These are phyloP conservation scores for Oryza glumipatula DNA, from an alignment of 176 grass and related monocot species.

Conservation along the genomic window DNA sequence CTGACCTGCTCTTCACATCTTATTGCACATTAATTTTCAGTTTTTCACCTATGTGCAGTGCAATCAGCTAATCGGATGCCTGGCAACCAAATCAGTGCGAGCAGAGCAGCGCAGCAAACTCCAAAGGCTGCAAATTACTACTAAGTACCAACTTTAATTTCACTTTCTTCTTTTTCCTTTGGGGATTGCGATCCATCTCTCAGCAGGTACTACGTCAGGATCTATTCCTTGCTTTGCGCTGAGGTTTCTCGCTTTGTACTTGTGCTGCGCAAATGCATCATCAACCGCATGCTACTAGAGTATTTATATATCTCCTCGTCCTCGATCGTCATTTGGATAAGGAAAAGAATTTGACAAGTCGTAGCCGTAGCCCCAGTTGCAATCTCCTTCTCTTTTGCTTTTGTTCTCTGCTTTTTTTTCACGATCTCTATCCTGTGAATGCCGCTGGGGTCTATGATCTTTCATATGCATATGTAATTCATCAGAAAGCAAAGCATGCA, in stretches of 20 bases:
- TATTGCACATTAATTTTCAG: too few relatives aligned
- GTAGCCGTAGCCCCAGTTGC: slow-evolving; percentile 13
- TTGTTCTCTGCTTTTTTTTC: slow-evolving; percentile 23
- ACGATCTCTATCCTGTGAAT: slow-evolving; percentile 10
- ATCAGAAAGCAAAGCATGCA: slow-evolving; percentile 23
- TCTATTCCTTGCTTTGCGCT: slow-evolving; percentile 79
- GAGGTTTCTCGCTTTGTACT: slow-evolving; percentile 45
- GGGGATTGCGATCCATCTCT: slow-evolving; percentile 29
- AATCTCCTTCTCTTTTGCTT: slow-evolving; percentile 36
- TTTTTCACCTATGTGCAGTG: not conserved
- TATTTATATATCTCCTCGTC: not conserved
- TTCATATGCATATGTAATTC: slow-evolving; percentile 6
- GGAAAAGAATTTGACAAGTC: slow-evolving; percentile 18
- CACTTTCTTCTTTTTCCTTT: slow-evolving; percentile 17
- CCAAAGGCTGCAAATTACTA: slow-evolving; percentile 24
- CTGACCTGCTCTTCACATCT: too few relatives aligned
- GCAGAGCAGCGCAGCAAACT: not conserved
- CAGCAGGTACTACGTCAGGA: slow-evolving; percentile 24
- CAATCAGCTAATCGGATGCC: not conserved
- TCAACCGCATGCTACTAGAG: not conserved
- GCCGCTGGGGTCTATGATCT: too few relatives aligned
- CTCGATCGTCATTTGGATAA: slow-evolving; percentile 9
- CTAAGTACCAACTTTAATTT: not conserved
- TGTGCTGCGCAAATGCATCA: not conserved
- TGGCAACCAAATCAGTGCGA: not conserved